phyloP scores from a whole-genome alignment of 129 eudicot genomes.

The Saussurea involucrata region DNA sequence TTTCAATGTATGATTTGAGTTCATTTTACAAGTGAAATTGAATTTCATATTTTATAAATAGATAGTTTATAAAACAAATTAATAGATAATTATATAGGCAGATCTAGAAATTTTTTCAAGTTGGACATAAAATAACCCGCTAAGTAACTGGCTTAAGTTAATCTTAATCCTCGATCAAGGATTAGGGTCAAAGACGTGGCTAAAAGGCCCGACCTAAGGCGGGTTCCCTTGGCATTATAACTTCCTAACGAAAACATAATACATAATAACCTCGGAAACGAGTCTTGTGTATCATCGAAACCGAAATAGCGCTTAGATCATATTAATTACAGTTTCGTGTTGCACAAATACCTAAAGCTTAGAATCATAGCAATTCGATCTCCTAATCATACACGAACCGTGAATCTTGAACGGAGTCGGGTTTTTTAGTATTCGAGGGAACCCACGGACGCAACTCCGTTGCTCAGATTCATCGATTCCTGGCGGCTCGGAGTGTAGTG shows the following conservation, averaged over 20 bases:
- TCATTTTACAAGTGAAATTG: no score
- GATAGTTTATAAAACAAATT: no score
- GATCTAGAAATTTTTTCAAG: no score
- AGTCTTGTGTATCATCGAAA: conserved; percentile 7
- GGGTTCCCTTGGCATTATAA: neutral
- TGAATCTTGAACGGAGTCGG: conserved; percentile 2
- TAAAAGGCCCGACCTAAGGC: neutral
- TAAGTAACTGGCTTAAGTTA: neutral
- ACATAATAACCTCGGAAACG: conserved; percentile 5
- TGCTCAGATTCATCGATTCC: conserved; percentile 45
- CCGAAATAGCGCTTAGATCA: conserved; percentile 9
- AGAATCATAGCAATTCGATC: conserved; percentile 19
- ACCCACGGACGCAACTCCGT: conserved; percentile 65
- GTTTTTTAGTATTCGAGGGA: conserved; percentile 65
- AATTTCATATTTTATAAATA: no score
- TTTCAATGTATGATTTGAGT: no score
- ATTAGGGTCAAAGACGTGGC: neutral
- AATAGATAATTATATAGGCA: no score
- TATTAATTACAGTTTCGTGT: conserved; percentile 41
- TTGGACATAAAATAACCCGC: neutral
- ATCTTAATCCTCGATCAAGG: neutral
- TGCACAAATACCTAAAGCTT: conserved; percentile 27
- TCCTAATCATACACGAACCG: conserved; percentile 18
- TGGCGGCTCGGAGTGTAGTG: conserved; percentile 43
- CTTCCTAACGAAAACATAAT: conserved; percentile 13